These are phyloP conservation scores for Pneumocystis wakefieldiae DNA, from an alignment of 1,139 yeast species.

Conservation along the genomic window DNA sequence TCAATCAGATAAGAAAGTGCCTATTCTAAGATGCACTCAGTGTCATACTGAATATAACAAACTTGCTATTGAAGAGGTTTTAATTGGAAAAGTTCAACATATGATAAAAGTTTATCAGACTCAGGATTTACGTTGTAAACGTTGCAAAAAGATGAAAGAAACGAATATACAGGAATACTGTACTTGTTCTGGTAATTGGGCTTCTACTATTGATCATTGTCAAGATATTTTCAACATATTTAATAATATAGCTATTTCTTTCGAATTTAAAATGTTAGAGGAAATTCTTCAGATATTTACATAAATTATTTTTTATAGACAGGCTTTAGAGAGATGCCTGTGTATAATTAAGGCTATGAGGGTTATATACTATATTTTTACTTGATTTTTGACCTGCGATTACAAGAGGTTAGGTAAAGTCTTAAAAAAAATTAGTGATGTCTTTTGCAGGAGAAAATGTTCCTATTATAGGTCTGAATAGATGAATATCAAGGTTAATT, in stretches of 20 bases:
- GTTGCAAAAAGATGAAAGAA: constrained; percentile 54
- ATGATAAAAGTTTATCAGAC: constrained; percentile 45
- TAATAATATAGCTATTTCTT: constrained; percentile 6
- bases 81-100: constrained; percentile 49
- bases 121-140: constrained; percentile 71
- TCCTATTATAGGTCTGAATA: constrained; percentile 11
- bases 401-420: not conserved
- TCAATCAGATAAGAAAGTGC: constrained; percentile 10
- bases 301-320: not conserved
- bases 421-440: not conserved
- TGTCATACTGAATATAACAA: constrained; percentile 55
- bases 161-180: constrained; percentile 65
- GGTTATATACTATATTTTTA: not conserved
- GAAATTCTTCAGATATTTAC: not conserved
- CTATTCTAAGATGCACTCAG: constrained; percentile 34
- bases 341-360: not conserved
- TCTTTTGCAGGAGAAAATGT: constrained; percentile 4
- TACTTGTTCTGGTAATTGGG: constrained; percentile 79
- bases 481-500: not conserved
- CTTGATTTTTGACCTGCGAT: not conserved
- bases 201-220: constrained; percentile 32
- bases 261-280: constrained; percentile 7
- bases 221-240: not conserved
- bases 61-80: constrained; percentile 59
- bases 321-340: not conserved